Evolutionary conservation across 495 filamentous ascomycete genomes (phyloP), one percentile per base, ranked within the genome.

Genomic region (Podospora conica): DNA sequence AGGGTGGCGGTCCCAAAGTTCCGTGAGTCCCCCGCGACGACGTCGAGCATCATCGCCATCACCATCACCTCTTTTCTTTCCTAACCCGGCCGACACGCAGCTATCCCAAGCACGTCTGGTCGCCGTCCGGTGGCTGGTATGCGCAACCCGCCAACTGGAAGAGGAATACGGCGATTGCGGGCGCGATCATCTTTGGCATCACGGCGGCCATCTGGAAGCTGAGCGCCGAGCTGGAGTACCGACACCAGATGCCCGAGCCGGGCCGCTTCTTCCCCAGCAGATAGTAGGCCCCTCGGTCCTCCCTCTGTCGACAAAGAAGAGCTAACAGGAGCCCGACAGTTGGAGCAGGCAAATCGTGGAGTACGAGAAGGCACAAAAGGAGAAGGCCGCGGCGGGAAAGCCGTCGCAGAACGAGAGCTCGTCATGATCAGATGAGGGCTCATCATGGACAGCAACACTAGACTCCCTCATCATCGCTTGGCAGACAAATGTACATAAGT

Each of bases 91-190:
- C 66, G 29, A 60, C 15, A 55, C 21, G 24, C 67, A 98, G 94
- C 74, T 97, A 97, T 79, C 95, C 95, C 74, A 97, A 97, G 83
- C 93, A 98, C 83, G 91, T 98, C 82, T 98, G 95, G 95, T 98
- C 95, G 73, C 95, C 95, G 66, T 84, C 95, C 65, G 95, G 95
- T 82, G 95, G 95, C 73, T 98, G 96, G 95, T 98, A 98, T 79
- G 80, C 88, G 29, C 94, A 92, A 76, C 95, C 95, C 10, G 81
- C 82, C 68, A 98, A 98, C 84, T 98, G 96, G 96, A 96, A 89
- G 78, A 75, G 80, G 53, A 98, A 98, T 80, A 98, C 95, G 9
- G 91, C 91, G n/a, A 82, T 96, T 64, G 87, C 92, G 80, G 82
- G 84, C 60, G 81, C 81, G 2, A 86, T 89, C 59, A 84, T 97